Base-by-base conservation (phyloP, 2,329 filamentous ascomycete genomes). In the Cladosporium sphaerospermum region DNA sequence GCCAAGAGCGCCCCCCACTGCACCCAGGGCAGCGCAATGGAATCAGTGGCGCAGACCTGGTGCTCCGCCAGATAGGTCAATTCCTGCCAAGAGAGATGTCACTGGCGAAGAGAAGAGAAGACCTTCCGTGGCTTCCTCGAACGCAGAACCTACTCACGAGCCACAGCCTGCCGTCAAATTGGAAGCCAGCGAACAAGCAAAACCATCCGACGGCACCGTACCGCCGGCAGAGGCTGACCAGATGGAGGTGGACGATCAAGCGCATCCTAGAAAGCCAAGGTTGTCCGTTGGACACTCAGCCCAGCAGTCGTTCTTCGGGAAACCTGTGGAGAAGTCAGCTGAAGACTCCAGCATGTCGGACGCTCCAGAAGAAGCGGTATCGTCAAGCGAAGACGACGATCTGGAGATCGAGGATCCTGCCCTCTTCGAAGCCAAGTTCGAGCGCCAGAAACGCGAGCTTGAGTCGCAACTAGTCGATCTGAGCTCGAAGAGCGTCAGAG, bases 341-440 rank as follows among this genome's bases (percentile, higher is more conserved):
- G 52, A 60, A 5, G 61, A 58, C 11, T 37, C 52, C 4, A 45
- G 36, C 14, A 57, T 58, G 40, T 57, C 58, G 9, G 59, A 63
- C 16, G 55, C 52, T 19, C 56, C 56, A 13, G 59, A 63, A 44
- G 63, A 66, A 33, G 54, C 57, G 5, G 53, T 62, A 8, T 62
- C 61, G 6, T 73, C 72, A 47, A 75, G 73, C 18, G 68, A 70
- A 40, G 74, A 77, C 16, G 74, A 77, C 47, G 73, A 73, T 45
- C 64, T 75, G 49, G 73, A 75, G 56, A 64, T 74, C 9, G 73
- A 77, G 54, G 73, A 75, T 50, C 71, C 73, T 49, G 72, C 72
- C 8, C 68, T 74, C 32, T 70, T 71, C 16, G 72, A 76, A 60
- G 71, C 70, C 4, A 75, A 73, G 45, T 76, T 74, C 56, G 73